Base-by-base conservation (phyloP, 352 stramenopile genomes). In the Thalassiosira livingstoniorum region DNA sequence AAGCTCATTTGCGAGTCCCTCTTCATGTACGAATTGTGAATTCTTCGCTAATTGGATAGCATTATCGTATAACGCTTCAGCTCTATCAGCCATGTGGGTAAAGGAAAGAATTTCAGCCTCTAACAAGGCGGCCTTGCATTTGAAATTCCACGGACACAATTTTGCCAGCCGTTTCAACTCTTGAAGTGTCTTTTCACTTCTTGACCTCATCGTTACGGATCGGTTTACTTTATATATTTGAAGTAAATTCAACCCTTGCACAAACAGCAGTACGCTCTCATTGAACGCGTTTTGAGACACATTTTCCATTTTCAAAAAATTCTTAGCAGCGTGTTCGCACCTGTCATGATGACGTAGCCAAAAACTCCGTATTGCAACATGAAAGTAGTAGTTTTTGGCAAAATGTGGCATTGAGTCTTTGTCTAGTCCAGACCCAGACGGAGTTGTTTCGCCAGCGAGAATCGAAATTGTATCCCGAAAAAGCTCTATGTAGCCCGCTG, bases 11-110 rank as follows among this genome's bases (percentile, higher is more conserved):
- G 78, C 78, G 39, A 85, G 65, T 15, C 64, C 78, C 34, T 85
- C 63, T 42, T 85, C 78, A 31, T 85, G 78, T 27, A 81, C 34
- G 61, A 75, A 85, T 29, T 70, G 55, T 10, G 78, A 77, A 74
- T 0, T 65, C 15, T 45, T 13, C 35, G 72, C 37, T 39, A 66
- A 75, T 29, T 63, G 35, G 62, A 85, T 78, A 10, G 78, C 71
- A 34, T 63, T 71, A 53, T 54, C 54, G 31, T 81, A 80, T 23
- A 39, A 70, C 53, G 63, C 43, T 32, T 81, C 73, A 18, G 78
- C 70, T n/a, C 75, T 39, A 29, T 81, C 60, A 13, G 57, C 0
- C 5, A 81, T 80, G 1, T 39, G 55, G 4, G 79, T 25, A 66
- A 71, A 70, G 18, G 64, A 76, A 73, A 45, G 32, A 10, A 73